Evolutionary conservation across 2,329 filamentous ascomycete genomes (phyloP).

Genomic region (Trichoderma polysporum): DNA sequence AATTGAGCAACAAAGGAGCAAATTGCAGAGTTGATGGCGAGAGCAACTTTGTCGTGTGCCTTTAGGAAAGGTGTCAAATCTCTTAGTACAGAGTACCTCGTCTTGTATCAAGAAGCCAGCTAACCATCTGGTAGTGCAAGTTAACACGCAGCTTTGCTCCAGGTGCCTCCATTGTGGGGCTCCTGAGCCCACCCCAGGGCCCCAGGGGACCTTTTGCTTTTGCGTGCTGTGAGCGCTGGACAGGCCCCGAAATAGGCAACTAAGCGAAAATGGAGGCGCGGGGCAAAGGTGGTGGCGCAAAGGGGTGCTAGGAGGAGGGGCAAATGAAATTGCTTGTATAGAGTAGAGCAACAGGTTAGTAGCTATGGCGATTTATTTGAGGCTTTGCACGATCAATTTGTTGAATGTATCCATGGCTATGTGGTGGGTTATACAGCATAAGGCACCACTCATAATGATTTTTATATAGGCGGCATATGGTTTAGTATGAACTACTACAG

Average conservation of each 20-base stretch:
- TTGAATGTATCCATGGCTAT: neutral
- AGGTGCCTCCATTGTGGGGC: slow-evolving; percentile 30
- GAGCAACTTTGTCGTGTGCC: slow-evolving; percentile 29
- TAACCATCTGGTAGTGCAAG: neutral
- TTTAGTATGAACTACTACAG: neutral
- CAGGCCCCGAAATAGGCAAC: slow-evolving; percentile 16
- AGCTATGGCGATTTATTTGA: too few relatives aligned
- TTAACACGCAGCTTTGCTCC: neutral
- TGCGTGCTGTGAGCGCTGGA: neutral
- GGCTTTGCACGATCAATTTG: too few relatives aligned
- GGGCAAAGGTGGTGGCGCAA: slow-evolving; percentile 24
- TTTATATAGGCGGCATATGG: neutral
- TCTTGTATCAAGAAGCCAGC: slow-evolving; percentile 1
- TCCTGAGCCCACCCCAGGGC: slow-evolving; percentile 25
- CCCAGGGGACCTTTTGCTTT: slow-evolving; percentile 21
- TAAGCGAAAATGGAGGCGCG: slow-evolving; percentile 26
- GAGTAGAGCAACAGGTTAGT: neutral
- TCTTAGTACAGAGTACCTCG: slow-evolving; percentile 11
- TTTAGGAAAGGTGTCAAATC: slow-evolving; percentile 37
- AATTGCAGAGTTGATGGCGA: slow-evolving; percentile 11
- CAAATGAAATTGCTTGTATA: neutral
- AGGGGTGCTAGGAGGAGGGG: slow-evolving; percentile 1
- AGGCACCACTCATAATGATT: neutral
- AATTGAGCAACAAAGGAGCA: slow-evolving; percentile 9
- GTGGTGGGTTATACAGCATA: neutral